These are phyloP conservation scores for Paecilomyces fulvus DNA, from an alignment of 2,329 filamentous ascomycete species.

Conservation along the genomic window DNA sequence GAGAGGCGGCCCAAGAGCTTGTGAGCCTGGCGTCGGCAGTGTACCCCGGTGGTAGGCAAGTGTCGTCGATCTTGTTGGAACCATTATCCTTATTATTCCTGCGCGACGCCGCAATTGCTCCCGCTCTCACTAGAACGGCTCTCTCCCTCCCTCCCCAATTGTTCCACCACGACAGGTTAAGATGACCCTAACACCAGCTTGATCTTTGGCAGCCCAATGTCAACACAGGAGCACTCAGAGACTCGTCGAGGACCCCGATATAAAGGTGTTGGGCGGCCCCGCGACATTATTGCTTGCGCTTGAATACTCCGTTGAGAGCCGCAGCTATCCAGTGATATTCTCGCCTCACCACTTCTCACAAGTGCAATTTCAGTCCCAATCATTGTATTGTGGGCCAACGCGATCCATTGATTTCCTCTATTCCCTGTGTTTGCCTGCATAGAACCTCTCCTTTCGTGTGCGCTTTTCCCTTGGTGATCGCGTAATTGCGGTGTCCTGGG, in stretches of 20 bases:
- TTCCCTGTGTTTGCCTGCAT: background rate
- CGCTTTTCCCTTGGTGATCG: background rate
- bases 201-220: background rate
- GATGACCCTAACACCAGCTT: background rate
- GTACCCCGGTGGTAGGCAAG: background rate
- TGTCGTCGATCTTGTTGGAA: background rate
- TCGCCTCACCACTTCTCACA: background rate
- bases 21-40: background rate
- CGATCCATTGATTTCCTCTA: background rate
- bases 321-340: background rate
- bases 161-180: background rate
- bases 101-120: background rate
- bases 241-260: background rate
- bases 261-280: background rate
- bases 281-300: background rate
- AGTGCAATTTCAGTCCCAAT: background rate
- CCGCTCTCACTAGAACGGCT: background rate
- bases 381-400: background rate
- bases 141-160: background rate
- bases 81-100: background rate
- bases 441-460: background rate
- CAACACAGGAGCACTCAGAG: background rate
- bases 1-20: slow-evolving; percentile 1
- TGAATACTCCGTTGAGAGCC: background rate
- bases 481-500: background rate